Base-by-base conservation (phyloP, 805 yeast species). In the Sugiyamaella marilandica region DNA sequence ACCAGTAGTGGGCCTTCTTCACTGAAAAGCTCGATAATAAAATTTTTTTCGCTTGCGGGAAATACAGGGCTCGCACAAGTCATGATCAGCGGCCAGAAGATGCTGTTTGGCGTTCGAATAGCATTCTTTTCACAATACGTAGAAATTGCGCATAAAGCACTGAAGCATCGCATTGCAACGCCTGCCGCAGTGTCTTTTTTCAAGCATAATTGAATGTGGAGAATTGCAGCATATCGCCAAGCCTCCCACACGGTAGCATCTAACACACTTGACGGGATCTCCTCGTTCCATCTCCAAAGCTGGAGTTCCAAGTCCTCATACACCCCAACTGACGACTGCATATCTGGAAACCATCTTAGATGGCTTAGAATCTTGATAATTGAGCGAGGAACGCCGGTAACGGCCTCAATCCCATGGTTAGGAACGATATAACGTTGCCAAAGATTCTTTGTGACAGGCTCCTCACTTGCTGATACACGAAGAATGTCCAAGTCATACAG, bases 191-290 rank as follows among this genome's bases (percentile, higher is more conserved):
- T 7, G 10, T n/a, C 19, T 18, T 43, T 43, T 16, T 43, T 29
- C 35, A 43, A 5, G 16, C 35, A 29, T n/a, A 29, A 10, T 24
- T 43, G 35, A 4, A 43, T 43, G 14, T 26, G 32, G 19, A 43
- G 16, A 10, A 43, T 26, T 5, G 35, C 35, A 3, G 34, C 47
- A 18, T 43, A 43, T 29, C 49, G 26, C 49, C 49, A 45, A 10
- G 49, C 49, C 7, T 45, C 49, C 49, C 49, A 45, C 14, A 43
- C 47, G 3, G 34, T 14, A 5, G 14, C 19, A n/a, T 43, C 47
- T 5, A 43, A 10, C 14, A 29, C 32, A 4, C 5, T 43, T 5
- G 7, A 13, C 7, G 29, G 29, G 7, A 10, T 18, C 19, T 43
- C 47, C 7, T 43, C 47, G 24, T 43, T 26, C 47, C 47, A 43